Conservation (phyloP, 192 early-diverging fungal species). For the Backusella liffmaniae region DNA sequence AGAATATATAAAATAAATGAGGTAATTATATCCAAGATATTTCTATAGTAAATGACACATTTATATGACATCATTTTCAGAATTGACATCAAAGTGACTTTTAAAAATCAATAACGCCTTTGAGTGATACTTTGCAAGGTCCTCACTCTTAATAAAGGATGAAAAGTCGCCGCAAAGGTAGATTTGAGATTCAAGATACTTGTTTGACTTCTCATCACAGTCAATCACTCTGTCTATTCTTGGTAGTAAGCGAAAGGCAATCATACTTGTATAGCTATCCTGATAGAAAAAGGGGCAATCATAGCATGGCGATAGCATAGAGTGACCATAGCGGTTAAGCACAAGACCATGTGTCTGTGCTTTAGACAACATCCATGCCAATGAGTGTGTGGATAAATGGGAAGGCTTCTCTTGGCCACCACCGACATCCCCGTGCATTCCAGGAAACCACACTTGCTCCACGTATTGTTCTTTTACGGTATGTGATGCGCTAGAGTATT, state of each 20-base stretch:
- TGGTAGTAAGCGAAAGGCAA: not conserved
- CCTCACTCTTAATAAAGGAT: not conserved
- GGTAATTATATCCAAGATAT: not conserved
- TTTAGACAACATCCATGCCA: slow-evolving; percentile 25
- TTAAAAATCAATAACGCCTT: not conserved
- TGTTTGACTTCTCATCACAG: not conserved
- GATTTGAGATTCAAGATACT: not conserved
- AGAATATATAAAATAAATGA: not conserved
- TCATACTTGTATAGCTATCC: not conserved
- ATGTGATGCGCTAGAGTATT: not conserved
- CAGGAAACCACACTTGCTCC: slow-evolving; percentile 28
- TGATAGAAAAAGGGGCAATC: slow-evolving; percentile 8
- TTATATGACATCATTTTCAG: not conserved
- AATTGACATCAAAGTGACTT: not conserved
- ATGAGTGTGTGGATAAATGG: slow-evolving; percentile 12
- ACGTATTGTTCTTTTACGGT: slow-evolving; percentile 2
- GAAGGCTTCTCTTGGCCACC: not conserved
- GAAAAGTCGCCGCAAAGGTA: not conserved
- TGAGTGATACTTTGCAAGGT: not conserved
- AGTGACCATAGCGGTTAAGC: not conserved
- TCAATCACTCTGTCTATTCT: not conserved
- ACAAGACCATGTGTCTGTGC: slow-evolving; percentile 7
- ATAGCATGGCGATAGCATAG: not conserved
- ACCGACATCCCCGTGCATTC: slow-evolving; percentile 23
- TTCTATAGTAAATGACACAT: not conserved